phyloP scores from a whole-genome alignment of 768 basidiomycete genomes.

The Auriscalpium vulgare region DNA sequence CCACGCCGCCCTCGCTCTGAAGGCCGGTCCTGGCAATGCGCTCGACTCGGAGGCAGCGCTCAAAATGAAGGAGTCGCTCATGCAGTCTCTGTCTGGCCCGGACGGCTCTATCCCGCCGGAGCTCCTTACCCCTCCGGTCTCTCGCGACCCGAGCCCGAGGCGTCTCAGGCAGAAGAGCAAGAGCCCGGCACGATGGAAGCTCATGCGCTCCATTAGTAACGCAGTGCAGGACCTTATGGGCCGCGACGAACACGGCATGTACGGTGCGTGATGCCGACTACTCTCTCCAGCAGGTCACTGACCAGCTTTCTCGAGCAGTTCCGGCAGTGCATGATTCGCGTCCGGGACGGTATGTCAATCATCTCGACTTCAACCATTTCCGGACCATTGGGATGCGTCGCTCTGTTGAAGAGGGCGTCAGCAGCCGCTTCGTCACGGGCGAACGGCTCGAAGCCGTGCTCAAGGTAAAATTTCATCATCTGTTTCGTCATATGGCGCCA shows the following conservation, averaged over 20 bases:
- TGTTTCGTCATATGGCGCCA: background rate
- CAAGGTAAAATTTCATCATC: conserved; percentile 41
- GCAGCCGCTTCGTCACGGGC: conserved; percentile 88
- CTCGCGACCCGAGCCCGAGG: conserved; percentile 77
- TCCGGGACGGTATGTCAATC: conserved; percentile 73
- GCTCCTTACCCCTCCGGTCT: conserved; percentile 68
- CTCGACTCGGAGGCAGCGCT: conserved; percentile 25
- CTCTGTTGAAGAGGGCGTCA: conserved; percentile 82
- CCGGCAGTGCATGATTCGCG: conserved; percentile 63
- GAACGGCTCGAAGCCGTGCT: conserved; percentile 73
- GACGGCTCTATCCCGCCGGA: conserved; percentile 69
- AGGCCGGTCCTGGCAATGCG: background rate
- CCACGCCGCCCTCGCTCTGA: conserved; percentile 47
- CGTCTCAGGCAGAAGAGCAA: conserved; percentile 70
- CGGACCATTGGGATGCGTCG: conserved; percentile 94
- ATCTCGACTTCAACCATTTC: conserved; percentile 95
- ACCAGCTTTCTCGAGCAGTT: conserved; percentile 31
- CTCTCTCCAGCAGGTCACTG: background rate
- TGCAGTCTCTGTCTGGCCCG: conserved; percentile 46
- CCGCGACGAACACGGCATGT: conserved; percentile 55
- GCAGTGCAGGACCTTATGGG: conserved; percentile 69
- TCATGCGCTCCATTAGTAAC: conserved; percentile 70
- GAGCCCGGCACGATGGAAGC: conserved; percentile 78
- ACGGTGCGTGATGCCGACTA: conserved; percentile 40
- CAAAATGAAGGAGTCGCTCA: conserved; percentile 31